Percentiles rank a stretch among this genome's conserved stretches.
phyloP scores from a whole-genome alignment of 176 grass and related monocot genomes.

The Saccharum spontaneum region DNA sequence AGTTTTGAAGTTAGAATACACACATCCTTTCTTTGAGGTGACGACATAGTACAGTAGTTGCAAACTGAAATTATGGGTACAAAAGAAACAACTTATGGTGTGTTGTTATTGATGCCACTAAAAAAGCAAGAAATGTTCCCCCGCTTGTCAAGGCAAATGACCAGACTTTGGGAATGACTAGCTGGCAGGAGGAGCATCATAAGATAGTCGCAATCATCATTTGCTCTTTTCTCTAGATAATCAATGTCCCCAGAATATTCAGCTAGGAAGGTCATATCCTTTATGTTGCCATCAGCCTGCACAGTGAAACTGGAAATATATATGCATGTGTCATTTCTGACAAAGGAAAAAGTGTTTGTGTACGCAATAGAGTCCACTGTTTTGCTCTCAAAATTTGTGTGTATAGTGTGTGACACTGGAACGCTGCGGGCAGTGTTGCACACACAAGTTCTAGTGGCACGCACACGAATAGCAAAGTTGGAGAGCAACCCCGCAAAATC shows the following conservation, averaged over 20 bases:
- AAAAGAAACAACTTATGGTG: conserved; percentile 48
- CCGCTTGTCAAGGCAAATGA: conserved; percentile 77
- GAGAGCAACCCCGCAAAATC: neutral
- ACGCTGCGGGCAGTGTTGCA: neutral
- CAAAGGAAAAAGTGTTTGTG: neutral
- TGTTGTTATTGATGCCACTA: conserved; percentile 92
- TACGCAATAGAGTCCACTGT: neutral
- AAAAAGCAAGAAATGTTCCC: conserved; percentile 87
- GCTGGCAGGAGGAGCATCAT: conserved; percentile 69
- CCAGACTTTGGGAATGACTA: conserved; percentile 50
- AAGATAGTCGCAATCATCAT: conserved; percentile 64
- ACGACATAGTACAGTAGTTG: neutral
- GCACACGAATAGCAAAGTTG: neutral
- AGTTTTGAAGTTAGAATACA: conserved; percentile 23
- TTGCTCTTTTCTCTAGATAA: conserved; percentile 54
- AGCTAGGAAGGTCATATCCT: conserved; percentile 68
- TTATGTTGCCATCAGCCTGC: conserved; percentile 70
- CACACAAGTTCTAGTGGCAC: neutral
- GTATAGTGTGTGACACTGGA: neutral
- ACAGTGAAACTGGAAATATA: conserved; percentile 68
- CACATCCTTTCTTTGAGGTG: neutral
- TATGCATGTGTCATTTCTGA: neutral
- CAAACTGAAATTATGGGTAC: neutral
- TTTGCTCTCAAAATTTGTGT: neutral
- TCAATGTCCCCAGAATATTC: conserved; percentile 73